Percentiles rank a stretch among this genome's conserved stretches.
These are phyloP conservation scores for Solanum hybrid DNA, from an alignment of 305 asterid genomes.

Conservation along the genomic window DNA sequence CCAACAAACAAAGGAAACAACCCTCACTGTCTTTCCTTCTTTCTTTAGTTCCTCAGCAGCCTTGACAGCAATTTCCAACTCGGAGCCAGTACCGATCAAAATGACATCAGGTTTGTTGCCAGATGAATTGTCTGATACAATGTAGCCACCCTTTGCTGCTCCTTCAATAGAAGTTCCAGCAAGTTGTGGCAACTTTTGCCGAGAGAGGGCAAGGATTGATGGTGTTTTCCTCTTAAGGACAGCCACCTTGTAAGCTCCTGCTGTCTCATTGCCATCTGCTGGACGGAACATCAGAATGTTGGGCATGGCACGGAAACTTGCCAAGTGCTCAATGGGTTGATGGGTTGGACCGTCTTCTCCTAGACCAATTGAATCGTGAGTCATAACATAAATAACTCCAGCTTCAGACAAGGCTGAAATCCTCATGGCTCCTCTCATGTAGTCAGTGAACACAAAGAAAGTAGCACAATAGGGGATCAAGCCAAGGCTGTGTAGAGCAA, in stretches of 20 bases:
- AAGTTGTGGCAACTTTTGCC: constrained; percentile 88
- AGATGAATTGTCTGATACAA: constrained; percentile 68
- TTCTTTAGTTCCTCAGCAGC: constrained; percentile 87
- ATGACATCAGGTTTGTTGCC: constrained; percentile 87
- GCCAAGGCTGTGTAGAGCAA: constrained; percentile 81
- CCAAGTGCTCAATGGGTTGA: constrained; percentile 90
- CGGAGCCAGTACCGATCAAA: constrained; percentile 88
- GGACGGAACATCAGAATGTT: constrained; percentile 90
- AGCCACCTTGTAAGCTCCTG: constrained; percentile 80
- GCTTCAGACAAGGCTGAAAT: constrained; percentile 70
- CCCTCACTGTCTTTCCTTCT: constrained; percentile 75
- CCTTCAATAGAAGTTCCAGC: constrained; percentile 88
- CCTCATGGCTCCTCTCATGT: constrained; percentile 93
- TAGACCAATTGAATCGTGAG: constrained; percentile 92
- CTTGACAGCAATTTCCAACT: constrained; percentile 83
- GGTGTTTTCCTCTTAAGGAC: constrained; percentile 65
- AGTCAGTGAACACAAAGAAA: constrained; percentile 91
- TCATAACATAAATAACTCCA: constrained; percentile 88
- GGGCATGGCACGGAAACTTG: constrained; percentile 98
- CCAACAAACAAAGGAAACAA: constrained; percentile 81
- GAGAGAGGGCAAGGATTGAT: constrained; percentile 77
- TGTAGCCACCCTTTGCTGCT: constrained; percentile 83
- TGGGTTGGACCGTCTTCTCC: constrained; percentile 99
- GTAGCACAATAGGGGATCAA: constrained; percentile 86
- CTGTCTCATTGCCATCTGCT: constrained; percentile 92